phyloP scores from a whole-genome alignment of 331 rosid genomes.

The Pyrus hybrid region DNA sequence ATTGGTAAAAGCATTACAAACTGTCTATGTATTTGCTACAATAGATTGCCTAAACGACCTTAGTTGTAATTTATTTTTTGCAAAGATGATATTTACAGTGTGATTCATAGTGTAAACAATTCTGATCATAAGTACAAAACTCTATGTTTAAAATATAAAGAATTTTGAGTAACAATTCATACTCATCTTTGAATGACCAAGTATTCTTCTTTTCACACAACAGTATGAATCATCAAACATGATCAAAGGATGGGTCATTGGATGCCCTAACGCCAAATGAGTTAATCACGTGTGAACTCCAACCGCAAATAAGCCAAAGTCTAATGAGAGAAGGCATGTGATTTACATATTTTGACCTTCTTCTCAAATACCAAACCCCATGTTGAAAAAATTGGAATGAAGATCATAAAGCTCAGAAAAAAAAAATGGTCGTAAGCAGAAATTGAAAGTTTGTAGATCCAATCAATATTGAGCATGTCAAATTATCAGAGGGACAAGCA shows the following conservation, averaged over 20 bases:
- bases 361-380: conserved; percentile 31
- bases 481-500: no score
- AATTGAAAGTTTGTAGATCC: not conserved
- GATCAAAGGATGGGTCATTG: not conserved
- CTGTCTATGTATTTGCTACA: no score
- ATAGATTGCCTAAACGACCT: no score
- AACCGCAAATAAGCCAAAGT: not conserved
- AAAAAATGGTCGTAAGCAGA: not conserved
- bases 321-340: not conserved
- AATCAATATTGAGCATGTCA: not conserved
- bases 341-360: conserved; percentile 20
- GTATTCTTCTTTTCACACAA: not conserved
- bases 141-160: no score
- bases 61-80: no score
- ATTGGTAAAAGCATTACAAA: no score
- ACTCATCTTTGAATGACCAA: no score
- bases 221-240: not conserved
- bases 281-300: not conserved
- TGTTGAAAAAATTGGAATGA: conserved; percentile 16
- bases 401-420: not conserved
- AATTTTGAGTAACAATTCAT: no score
- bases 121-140: no score
- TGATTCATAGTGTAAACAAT: no score
- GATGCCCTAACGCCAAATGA: not conserved
- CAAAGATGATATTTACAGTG: no score